Evolutionary conservation across 495 filamentous ascomycete genomes (phyloP).

Genomic region (Talaromyces wortmannii): DNA sequence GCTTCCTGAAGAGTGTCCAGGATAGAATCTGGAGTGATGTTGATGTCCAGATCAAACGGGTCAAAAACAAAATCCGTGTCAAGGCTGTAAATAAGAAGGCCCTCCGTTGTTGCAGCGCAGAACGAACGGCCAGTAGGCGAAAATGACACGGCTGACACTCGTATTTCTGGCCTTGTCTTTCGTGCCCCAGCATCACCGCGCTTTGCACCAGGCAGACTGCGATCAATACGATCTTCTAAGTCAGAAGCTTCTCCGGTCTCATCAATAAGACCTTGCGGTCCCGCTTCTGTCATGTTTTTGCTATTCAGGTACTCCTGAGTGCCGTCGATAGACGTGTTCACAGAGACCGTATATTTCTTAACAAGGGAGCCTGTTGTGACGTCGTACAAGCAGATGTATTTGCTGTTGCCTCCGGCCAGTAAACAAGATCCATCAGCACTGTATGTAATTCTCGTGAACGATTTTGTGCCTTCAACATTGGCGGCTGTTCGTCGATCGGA

Average conservation of each 20-base stretch:
- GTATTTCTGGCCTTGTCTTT: conserved; percentile 70
- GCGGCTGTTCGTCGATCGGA: conserved; percentile 85
- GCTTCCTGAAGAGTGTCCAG: conserved; percentile 59
- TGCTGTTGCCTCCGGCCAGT: conserved; percentile 88
- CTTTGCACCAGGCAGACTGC: conserved; percentile 79
- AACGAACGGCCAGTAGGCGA: conserved; percentile 83
- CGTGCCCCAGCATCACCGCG: conserved; percentile 76
- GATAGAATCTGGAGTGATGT: conserved; percentile 78
- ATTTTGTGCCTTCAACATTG: conserved; percentile 81
- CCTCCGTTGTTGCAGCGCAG: conserved; percentile 92
- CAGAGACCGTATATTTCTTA: conserved; percentile 88
- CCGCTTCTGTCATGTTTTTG: conserved; percentile 82
- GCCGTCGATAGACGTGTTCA: conserved; percentile 88
- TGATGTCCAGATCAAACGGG: conserved; percentile 91
- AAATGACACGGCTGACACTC: conserved; percentile 81
- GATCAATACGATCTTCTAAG: conserved; percentile 75
- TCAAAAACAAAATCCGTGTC: conserved; percentile 78
- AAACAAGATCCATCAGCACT: conserved; percentile 87
- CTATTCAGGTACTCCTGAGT: conserved; percentile 97
- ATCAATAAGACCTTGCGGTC: conserved; percentile 75
- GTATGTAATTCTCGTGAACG: conserved; percentile 81
- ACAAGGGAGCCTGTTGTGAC: conserved; percentile 81
- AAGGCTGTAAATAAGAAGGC: conserved; percentile 83
- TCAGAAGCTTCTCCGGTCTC: conserved; percentile 85
- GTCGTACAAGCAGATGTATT: conserved; percentile 95